Conservation (phyloP, 345 rosid species). For the Syzygium oleosum region DNA sequence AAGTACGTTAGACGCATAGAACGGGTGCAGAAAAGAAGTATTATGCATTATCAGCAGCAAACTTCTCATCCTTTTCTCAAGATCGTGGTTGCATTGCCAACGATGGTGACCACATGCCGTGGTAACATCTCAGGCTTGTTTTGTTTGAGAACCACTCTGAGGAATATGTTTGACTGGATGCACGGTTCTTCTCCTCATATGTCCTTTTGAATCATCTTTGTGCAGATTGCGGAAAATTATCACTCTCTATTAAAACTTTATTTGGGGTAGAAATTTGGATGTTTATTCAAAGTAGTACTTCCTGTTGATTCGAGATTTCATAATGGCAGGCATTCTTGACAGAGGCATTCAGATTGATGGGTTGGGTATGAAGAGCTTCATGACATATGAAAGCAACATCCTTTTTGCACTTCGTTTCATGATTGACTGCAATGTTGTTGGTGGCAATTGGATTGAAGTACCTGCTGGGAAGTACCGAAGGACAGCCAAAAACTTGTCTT, state of each 20-base stretch:
- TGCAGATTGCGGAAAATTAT: not conserved
- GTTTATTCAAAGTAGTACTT: not conserved
- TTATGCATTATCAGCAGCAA: slow-evolving; percentile 91
- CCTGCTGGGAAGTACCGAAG: slow-evolving; percentile 76
- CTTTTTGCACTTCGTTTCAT: slow-evolving; percentile 93
- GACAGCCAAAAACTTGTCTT: slow-evolving; percentile 49
- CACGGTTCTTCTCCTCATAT: not conserved
- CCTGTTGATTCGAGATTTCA: not conserved
- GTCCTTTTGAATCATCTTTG: not conserved
- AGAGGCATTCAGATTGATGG: slow-evolving; percentile 93
- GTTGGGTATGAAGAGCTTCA: slow-evolving; percentile 80
- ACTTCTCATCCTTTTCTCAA: slow-evolving; percentile 70
- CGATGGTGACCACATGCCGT: slow-evolving; percentile 86
- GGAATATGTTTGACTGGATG: not conserved
- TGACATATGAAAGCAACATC: slow-evolving; percentile 93
- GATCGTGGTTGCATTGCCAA: slow-evolving; percentile 89
- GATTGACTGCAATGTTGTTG: slow-evolving; percentile 81
- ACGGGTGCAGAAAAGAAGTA: slow-evolving; percentile 72
- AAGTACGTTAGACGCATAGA: slow-evolving; percentile 51
- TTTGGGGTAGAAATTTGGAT: not conserved
- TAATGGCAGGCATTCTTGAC: slow-evolving; percentile 77
- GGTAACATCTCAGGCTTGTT: slow-evolving; percentile 27
- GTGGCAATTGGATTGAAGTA: slow-evolving; percentile 98
- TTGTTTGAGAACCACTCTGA: not conserved
- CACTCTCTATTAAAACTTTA: not conserved